Base-by-base conservation (phyloP, 257 asterid species). In the Lycium ferocissimum region DNA sequence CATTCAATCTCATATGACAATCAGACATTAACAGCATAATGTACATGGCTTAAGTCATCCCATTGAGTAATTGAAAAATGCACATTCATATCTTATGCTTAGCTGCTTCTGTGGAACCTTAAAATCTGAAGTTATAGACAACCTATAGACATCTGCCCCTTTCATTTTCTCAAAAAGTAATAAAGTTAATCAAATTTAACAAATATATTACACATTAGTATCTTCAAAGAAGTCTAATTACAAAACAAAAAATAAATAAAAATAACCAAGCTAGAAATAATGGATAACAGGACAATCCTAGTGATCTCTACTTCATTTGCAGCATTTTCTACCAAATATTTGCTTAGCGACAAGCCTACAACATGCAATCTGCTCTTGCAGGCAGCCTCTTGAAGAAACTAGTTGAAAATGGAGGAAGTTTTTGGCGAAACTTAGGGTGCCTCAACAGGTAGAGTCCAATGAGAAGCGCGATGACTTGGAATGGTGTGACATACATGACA, bases 341-440 rank as follows among this genome's bases (percentile, higher is more conserved):
- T 1, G 7, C 62, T 75, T 0, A 82, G 38, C 7, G 8, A 7
- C 17, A 70, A 73, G n/a, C 2, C 86, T 86, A 95, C 47, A 95
- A 84, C 98, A 95, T 90, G 75, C 83, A 88, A 73, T 95, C 98
- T n/a, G 96, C 75, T 88, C 90, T 91, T 22, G 98, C 93, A 43
- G 97, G 94, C 91, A 95, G 59, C 84, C 98, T 95, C 92, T 90
- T 91, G 89, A 95, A 95, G 98, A 95, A 95, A 87, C 91, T 93
- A 15, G 91, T 87, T 0, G 90, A 83, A 6, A 84, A 1, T 2
- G 93, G 80, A 4, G 98, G 98, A 20, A 90, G 81, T 86, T 91
- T 95, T 18, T 89, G 82, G 72, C 98, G 90, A 3, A 95, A 91
- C 91, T 83, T 93, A 4, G 98, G 98, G 87, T 94, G 98, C 75